A percentile compares a stretch with the other conserved stretches of the same genome.
phyloP scores from a whole-genome alignment of 768 basidiomycete genomes.

The Tricholoma sp. region DNA sequence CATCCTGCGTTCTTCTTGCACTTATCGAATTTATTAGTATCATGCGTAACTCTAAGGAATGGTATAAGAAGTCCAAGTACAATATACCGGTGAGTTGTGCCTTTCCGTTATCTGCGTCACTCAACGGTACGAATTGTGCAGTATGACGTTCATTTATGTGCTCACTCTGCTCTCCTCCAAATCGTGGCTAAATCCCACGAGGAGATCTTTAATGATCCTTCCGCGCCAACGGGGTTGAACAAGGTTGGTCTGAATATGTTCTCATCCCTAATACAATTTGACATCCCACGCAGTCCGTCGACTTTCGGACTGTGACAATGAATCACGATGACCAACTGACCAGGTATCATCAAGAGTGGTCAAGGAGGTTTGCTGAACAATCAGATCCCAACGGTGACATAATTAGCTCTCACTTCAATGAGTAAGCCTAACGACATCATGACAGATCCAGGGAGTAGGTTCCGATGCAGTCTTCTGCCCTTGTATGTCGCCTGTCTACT shows the following conservation, averaged over 20 bases:
- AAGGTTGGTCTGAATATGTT: constrained; percentile 37
- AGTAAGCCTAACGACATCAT: neutral
- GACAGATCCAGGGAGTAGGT: constrained; percentile 51
- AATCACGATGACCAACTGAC: constrained; percentile 55
- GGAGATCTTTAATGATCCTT: constrained; percentile 68
- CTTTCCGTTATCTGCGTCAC: neutral
- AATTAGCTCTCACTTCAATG: constrained; percentile 1
- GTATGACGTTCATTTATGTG: constrained; percentile 76
- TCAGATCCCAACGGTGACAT: constrained; percentile 52
- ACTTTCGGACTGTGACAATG: constrained; percentile 63
- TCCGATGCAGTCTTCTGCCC: constrained; percentile 65
- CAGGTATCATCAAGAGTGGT: constrained; percentile 65
- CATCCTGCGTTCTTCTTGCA: neutral
- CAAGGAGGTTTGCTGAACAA: constrained; percentile 48
- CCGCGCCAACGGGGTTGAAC: constrained; percentile 63
- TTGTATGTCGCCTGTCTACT: constrained; percentile 65
- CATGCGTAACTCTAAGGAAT: constrained; percentile 65
- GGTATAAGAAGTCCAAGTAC: constrained; percentile 69
- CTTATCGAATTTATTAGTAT: constrained; percentile 32
- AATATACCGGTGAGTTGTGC: constrained; percentile 43
- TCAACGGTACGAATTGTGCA: constrained; percentile 18
- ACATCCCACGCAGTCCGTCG: constrained; percentile 42
- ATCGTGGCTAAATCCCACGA: constrained; percentile 75
- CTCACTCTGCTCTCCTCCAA: constrained; percentile 62
- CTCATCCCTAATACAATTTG: neutral